Percentiles rank a stretch among this genome's conserved stretches.
These are phyloP conservation scores for Phytophthora colocasiae DNA, from an alignment of 352 stramenopile species.

Conservation along the genomic window DNA sequence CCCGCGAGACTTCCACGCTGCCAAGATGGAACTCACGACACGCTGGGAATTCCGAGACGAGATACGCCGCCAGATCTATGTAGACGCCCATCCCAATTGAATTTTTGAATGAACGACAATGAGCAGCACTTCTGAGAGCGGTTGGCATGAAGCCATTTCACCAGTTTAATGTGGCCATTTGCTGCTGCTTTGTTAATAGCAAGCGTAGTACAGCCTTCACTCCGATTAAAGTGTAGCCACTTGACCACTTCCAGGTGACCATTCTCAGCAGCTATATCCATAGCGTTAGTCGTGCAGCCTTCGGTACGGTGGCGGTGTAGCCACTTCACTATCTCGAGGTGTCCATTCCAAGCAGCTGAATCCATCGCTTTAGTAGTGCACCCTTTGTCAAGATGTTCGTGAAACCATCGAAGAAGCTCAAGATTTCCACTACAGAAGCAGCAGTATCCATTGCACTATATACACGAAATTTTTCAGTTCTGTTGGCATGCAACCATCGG, in stretches of 20 bases:
- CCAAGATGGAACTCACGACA: slow-evolving; percentile 4
- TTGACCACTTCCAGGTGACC: slow-evolving; percentile 14
- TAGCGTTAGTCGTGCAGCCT: slow-evolving; percentile 9
- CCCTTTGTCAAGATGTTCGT: neutral
- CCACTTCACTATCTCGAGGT: slow-evolving; percentile 6
- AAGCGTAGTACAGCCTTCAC: slow-evolving; percentile 2
- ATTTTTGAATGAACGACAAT: neutral
- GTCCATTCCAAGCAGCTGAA: neutral
- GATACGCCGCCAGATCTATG: neutral
- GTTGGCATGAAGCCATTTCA: slow-evolving; percentile 10
- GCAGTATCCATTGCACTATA: neutral
- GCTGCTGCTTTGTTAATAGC: slow-evolving; percentile 9
- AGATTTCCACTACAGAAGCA: too few species aligned
- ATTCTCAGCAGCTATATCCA: slow-evolving; percentile 3
- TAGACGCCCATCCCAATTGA: neutral
- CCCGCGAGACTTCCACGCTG: neutral
- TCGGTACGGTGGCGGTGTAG: slow-evolving; percentile 1
- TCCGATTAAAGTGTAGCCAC: slow-evolving; percentile 12
- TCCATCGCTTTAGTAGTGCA: neutral
- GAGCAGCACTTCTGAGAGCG: neutral
- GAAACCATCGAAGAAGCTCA: too few species aligned
- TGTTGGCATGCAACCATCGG: slow-evolving; percentile 1
- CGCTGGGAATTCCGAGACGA: neutral
- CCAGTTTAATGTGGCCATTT: slow-evolving; percentile 4
- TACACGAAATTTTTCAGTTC: neutral